These are phyloP conservation scores for Fusarium begoniae DNA, from an alignment of 2,329 filamentous ascomycete species.

Conservation along the genomic window DNA sequence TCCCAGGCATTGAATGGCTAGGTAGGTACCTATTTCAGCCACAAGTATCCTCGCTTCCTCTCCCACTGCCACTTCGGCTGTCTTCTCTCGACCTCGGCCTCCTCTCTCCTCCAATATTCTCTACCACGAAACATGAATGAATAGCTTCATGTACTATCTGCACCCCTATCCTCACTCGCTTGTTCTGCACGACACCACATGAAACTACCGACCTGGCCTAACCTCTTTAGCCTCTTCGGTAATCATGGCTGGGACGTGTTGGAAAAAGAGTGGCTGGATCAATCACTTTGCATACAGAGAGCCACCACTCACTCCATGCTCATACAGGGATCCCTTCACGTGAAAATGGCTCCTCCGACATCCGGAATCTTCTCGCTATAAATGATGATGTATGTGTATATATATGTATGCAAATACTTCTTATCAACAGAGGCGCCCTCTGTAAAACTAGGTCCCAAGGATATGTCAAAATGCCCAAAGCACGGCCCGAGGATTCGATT, in stretches of 20 bases:
- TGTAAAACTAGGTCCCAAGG: neutral
- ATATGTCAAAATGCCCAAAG: constrained; percentile 21
- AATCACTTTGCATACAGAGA: constrained; percentile 2
- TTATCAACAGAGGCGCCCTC: constrained; percentile 12
- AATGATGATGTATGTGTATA: neutral
- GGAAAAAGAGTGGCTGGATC: constrained; percentile 35
- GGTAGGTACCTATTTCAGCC: neutral
- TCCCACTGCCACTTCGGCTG: neutral
- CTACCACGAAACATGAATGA: neutral
- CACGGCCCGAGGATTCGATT: constrained; percentile 34
- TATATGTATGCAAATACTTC: constrained; percentile 16
- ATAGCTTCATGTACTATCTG: neutral
- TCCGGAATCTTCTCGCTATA: neutral
- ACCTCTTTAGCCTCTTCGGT: constrained; percentile 28
- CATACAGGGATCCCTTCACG: constrained; percentile 28
- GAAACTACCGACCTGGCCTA: constrained; percentile 31
- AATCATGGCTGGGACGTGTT: constrained; percentile 26
- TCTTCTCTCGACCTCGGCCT: neutral
- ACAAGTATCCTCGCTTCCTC: neutral
- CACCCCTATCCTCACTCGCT: constrained; percentile 1
- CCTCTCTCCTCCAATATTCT: neutral
- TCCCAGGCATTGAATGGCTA: neutral
- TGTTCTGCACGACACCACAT: constrained; percentile 21
- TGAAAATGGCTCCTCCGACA: constrained; percentile 22
- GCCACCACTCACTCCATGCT: neutral